phyloP scores from a whole-genome alignment of 345 rosid genomes.

The Camelina hispida region DNA sequence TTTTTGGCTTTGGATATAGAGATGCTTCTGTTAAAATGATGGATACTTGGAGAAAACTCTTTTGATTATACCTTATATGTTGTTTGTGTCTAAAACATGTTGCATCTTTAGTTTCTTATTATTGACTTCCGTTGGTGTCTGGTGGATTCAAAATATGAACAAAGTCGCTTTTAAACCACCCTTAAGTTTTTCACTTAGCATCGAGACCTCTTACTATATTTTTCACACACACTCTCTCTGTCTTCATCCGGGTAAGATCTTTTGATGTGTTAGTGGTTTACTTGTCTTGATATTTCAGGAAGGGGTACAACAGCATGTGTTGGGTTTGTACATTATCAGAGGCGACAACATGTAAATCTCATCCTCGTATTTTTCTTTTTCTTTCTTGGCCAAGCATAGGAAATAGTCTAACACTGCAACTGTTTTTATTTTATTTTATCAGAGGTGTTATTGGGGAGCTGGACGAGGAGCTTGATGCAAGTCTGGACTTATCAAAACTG shows the following conservation, averaged over 20 bases:
- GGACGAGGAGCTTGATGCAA: slow-evolving; percentile 86
- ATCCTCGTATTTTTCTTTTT: background rate
- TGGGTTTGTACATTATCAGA: slow-evolving; percentile 96
- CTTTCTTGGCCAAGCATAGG: background rate
- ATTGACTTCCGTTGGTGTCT: background rate
- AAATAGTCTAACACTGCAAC: background rate
- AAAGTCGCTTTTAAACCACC: background rate
- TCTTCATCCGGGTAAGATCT: too few relatives aligned
- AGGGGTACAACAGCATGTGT: slow-evolving; percentile 91
- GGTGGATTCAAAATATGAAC: background rate
- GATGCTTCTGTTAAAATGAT: slow-evolving; percentile 2
- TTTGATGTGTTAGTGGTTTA: too few relatives aligned
- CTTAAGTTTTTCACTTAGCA: background rate
- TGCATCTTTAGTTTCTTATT: background rate
- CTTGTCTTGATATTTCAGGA: slow-evolving; percentile 52
- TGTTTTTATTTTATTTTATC: slow-evolving; percentile 42
- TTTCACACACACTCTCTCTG: slow-evolving; percentile 2
- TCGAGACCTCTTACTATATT: slow-evolving; percentile 2
- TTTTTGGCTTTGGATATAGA: background rate
- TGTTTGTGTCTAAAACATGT: slow-evolving; percentile 6
- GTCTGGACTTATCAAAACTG: slow-evolving; percentile 74
- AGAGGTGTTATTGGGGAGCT: slow-evolving; percentile 94
- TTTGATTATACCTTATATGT: background rate
- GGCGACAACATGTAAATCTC: slow-evolving; percentile 91
- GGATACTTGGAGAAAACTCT: background rate